Conservation (phyloP, 345 rosid genomes). For the Eucalyptus regnans region DNA sequence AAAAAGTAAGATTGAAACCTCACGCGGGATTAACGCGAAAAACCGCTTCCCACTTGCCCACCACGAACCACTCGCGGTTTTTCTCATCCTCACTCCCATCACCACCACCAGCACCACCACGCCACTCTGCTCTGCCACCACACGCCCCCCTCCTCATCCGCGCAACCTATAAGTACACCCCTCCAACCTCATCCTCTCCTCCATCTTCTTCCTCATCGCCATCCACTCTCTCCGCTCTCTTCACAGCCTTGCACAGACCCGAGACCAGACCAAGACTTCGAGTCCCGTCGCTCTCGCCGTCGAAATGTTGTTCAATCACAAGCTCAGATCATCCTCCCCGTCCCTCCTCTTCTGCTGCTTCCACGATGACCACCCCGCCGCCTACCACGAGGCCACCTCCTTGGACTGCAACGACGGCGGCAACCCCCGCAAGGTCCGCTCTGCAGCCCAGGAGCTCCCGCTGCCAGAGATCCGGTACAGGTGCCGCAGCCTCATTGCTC, state of each 20-base stretch:
- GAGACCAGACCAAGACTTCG: neutral
- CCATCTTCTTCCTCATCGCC: too few relatives aligned
- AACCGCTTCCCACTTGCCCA: too few relatives aligned
- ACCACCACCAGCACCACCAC: too few relatives aligned
- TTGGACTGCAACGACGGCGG: neutral
- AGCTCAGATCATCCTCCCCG: neutral
- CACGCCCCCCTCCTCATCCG: neutral
- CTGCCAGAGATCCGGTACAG: neutral
- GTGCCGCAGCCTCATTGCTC: neutral
- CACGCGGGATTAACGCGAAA: too few relatives aligned
- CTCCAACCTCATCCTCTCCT: too few relatives aligned
- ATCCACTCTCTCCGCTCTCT: too few relatives aligned
- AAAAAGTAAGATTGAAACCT: too few relatives aligned
- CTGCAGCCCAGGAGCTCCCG: neutral
- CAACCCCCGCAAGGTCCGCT: neutral
- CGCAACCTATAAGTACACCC: too few relatives aligned
- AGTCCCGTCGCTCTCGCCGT: neutral
- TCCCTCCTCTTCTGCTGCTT: neutral
- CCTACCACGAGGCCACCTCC: neutral
- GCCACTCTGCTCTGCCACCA: too few relatives aligned
- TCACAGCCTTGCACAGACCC: neutral
- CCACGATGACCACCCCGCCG: neutral
- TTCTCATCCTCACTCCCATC: too few relatives aligned
- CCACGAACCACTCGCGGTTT: too few relatives aligned
- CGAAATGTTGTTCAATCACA: neutral